phyloP scores from a whole-genome alignment of 768 basidiomycete species.

The Coprinopsis marcescibilis region DNA sequence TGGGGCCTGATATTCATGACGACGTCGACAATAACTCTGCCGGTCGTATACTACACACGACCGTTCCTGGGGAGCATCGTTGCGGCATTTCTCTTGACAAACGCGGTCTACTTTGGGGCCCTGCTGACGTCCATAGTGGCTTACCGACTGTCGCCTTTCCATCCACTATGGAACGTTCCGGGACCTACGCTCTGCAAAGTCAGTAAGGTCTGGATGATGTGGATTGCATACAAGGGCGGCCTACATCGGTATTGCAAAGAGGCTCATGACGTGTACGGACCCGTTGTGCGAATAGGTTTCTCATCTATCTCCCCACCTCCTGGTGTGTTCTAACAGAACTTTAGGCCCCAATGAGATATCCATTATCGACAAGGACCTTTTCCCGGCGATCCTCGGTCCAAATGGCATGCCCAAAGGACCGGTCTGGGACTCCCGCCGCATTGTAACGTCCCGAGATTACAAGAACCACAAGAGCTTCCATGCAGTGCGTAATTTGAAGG shows the following conservation, averaged over 20 bases:
- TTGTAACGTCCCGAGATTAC: conserved; percentile 19
- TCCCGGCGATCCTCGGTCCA: conserved; percentile 39
- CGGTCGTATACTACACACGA: not conserved
- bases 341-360: conserved; percentile 51
- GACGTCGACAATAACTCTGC: not conserved
- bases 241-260: conserved; percentile 36
- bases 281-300: conserved; percentile 47
- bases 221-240: conserved; percentile 28
- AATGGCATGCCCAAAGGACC: conserved; percentile 50
- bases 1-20: not conserved
- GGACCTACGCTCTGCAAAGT: conserved; percentile 37
- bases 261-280: conserved; percentile 47
- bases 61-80: not conserved
- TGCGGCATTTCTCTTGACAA: not conserved
- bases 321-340: not conserved
- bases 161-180: conserved; percentile 42
- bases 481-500: conserved; percentile 20
- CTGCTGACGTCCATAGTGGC: conserved; percentile 3
- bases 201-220: conserved; percentile 32
- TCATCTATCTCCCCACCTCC: no score
- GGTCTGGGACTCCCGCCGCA: conserved; percentile 37
- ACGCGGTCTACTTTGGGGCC: not conserved
- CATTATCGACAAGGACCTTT: conserved; percentile 34
- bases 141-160: conserved; percentile 19
- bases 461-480: conserved; percentile 14